phyloP scores from a whole-genome alignment of 2,329 filamentous ascomycete genomes.

The Pezicula radicicola region DNA sequence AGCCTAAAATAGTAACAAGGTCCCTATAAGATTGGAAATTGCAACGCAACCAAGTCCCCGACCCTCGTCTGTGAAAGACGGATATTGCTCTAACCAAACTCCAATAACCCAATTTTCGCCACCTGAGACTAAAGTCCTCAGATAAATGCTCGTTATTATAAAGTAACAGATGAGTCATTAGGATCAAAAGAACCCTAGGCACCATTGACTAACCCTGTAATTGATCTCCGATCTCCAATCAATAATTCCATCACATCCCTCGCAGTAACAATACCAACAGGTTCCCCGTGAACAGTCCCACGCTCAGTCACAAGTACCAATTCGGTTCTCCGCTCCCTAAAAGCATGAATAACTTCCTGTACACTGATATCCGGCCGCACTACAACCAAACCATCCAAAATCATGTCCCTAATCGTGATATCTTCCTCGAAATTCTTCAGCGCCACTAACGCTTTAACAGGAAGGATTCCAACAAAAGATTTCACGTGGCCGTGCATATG shows the following conservation, averaged over 20 bases:
- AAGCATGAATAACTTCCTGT: conserved; percentile 95
- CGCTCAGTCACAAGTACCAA: conserved; percentile 90
- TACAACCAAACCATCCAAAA: conserved; percentile 85
- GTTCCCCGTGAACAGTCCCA: conserved; percentile 73
- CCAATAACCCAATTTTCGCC: too few relatives aligned
- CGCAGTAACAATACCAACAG: conserved; percentile 87
- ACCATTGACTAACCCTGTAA: too few relatives aligned
- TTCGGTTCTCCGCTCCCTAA: conserved; percentile 96
- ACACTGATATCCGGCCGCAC: conserved; percentile 91
- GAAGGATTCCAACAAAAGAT: conserved; percentile 91
- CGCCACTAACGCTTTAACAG: conserved; percentile 95
- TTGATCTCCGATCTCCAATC: conserved; percentile 66
- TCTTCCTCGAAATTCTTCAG: conserved; percentile 93
- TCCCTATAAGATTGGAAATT: too few relatives aligned
- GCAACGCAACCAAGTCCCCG: too few relatives aligned
- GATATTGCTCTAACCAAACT: too few relatives aligned
- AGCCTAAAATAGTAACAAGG: too few relatives aligned
- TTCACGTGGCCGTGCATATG: conserved; percentile 74
- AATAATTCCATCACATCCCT: conserved; percentile 97
- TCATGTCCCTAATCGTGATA: conserved; percentile 80
- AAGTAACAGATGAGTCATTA: too few relatives aligned
- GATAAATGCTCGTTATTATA: too few relatives aligned
- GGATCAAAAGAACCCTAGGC: too few relatives aligned
- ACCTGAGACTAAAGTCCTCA: too few relatives aligned
- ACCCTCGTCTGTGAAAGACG: background rate